Conservation (phyloP, 257 asterid genomes). For the Lycium barbarum region DNA sequence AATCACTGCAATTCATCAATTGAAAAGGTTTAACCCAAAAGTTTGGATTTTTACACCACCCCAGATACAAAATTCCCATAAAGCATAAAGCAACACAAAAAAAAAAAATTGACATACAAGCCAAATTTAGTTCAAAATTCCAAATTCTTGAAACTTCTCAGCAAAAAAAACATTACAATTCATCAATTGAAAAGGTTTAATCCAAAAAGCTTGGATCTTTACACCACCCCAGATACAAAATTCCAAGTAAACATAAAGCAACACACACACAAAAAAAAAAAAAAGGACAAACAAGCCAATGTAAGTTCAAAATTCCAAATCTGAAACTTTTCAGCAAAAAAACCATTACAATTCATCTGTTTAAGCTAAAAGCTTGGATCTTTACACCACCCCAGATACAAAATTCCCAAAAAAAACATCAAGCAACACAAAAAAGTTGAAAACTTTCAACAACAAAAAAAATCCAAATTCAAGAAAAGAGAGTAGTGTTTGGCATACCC, state of each 20-base stretch:
- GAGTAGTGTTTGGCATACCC: constrained; percentile 57
- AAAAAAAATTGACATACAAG: not conserved
- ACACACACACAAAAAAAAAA: not conserved
- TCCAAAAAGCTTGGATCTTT: no score
- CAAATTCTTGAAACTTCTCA: no score
- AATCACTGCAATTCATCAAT: not conserved
- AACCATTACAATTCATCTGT: not conserved
- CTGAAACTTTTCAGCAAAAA: constrained; percentile 7
- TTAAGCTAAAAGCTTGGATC: not conserved
- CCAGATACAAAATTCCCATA: not conserved
- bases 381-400: constrained; percentile 13
- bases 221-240: no score
- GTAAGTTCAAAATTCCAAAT: not conserved
- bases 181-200: no score
- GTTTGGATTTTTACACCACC: constrained; percentile 11
- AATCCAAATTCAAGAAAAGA: not conserved
- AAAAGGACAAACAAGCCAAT: not conserved
- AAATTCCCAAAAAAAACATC: not conserved
- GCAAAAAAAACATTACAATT: no score
- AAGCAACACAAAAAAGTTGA: not conserved
- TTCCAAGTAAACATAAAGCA: no score
- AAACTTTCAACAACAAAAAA: not conserved
- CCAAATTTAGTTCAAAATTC: no score
- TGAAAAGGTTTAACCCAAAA: not conserved
- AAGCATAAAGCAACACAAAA: not conserved